phyloP scores from a whole-genome alignment of 805 yeast genomes.

The Yarrowia hollandica region DNA sequence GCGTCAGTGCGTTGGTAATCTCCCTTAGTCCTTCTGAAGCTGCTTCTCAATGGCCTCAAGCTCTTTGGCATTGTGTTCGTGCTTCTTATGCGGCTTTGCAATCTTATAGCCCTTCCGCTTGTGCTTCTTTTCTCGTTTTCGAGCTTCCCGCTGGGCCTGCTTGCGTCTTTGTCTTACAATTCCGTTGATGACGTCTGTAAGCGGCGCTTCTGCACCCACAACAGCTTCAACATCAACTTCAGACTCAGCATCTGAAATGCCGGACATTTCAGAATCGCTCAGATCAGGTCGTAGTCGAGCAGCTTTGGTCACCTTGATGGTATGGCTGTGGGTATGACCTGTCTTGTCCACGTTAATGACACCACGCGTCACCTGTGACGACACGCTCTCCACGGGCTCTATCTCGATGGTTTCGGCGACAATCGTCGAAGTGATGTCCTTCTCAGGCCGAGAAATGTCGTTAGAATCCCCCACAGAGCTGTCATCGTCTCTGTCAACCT shows the following conservation, averaged over 20 bases:
- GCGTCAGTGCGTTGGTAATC: neutral
- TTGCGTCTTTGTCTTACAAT: constrained; percentile 12
- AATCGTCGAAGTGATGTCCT: neutral
- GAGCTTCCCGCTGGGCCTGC: constrained; percentile 8
- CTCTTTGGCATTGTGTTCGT: constrained; percentile 9
- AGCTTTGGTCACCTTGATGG: neutral
- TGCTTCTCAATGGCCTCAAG: constrained; percentile 18
- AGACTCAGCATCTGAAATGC: constrained; percentile 6
- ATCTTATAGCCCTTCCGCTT: constrained; percentile 13
- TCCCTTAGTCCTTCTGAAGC: neutral
- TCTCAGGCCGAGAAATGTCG: neutral
- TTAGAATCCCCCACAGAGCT: neutral
- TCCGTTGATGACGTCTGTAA: constrained; percentile 15
- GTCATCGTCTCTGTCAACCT: neutral
- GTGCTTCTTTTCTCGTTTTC: neutral
- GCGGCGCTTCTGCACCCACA: neutral
- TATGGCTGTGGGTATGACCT: neutral
- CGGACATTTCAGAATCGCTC: constrained; percentile 19
- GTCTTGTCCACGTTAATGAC: too few species aligned
- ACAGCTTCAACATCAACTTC: neutral
- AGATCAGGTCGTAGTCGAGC: neutral
- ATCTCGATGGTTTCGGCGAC: too few species aligned
- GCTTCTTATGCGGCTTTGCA: constrained; percentile 11
- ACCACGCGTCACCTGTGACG: too few species aligned
- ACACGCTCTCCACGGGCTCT: neutral